Evolutionary conservation across 2,329 filamentous ascomycete genomes (phyloP), one percentile per base, ranked within the genome.

Genomic region (Penicillium frequentans): DNA sequence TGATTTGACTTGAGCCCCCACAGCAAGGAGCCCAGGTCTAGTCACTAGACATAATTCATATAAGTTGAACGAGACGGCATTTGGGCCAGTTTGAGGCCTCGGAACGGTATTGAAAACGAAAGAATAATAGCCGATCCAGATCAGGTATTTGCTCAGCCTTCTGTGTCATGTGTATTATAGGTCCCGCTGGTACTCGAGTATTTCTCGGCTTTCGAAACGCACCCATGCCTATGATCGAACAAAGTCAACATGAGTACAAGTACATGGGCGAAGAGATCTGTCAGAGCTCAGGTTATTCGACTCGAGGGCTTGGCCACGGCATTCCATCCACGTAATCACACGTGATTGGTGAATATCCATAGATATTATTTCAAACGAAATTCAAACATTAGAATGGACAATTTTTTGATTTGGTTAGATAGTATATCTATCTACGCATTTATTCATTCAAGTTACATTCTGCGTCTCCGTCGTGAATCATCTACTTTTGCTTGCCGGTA

Each of bases 401-500:
- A 23, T 19, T 11, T 42, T 42, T 42, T 42, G 11, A 42, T 42
- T 39, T 42, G 19, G 4, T 23, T 23, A 42, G 39, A 42, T 42
- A 37, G 29, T 9, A 19, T 39, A 19, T 19, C 35, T 39, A 39
- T 39, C 35, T 39, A 39, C 16, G 35, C n/a, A n/a, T 19, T 2
- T 11, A 11, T 9, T 3, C 3, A n/a, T 37, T 39, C 35, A 39
- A 19, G 35, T 10, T n/a, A 21, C 2, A 24, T 27, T 21, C 16
- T 26, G 48, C 23, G 21, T 42, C 39, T 42, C 39, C 11, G 16
- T 21, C 39, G 19, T 23, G 11, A 23, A 23, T 14, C 48, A 52
- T 62, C 57, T 72, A 73, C 70, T 72, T 74, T 16, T 62, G 51
- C 76, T 86, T 88, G 27, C 86, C 87, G 9, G 87, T 90, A 4